phyloP scores from a whole-genome alignment of 192 early-diverging fungal species.

The Podila minutissima region DNA sequence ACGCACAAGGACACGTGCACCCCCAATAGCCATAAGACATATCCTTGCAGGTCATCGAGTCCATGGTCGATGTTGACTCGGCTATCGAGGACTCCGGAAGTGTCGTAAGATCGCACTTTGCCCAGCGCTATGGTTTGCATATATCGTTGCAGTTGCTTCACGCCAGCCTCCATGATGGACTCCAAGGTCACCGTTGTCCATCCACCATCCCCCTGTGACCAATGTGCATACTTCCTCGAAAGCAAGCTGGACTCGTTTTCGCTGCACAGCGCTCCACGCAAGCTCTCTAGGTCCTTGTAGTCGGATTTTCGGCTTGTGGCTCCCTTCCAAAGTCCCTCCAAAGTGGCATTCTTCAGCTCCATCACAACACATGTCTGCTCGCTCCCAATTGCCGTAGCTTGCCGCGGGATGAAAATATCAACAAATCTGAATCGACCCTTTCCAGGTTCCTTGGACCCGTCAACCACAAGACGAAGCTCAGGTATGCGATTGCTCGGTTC shows the following conservation, averaged over 20 bases:
- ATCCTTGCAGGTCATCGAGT: conserved; percentile 45
- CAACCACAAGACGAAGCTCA: conserved; percentile 49
- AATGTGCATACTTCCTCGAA: conserved; percentile 47
- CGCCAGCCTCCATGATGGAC: conserved; percentile 26
- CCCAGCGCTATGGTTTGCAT: conserved; percentile 32
- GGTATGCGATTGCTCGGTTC: conserved; percentile 36
- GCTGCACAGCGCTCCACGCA: conserved; percentile 17
- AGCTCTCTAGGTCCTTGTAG: conserved; percentile 25
- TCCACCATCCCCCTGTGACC: conserved; percentile 24
- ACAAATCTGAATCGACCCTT: conserved; percentile 33
- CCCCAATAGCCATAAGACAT: conserved; percentile 46
- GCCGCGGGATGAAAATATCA: conserved; percentile 30
- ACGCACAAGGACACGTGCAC: conserved; percentile 26
- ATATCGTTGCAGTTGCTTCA: conserved; percentile 35
- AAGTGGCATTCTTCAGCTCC: conserved; percentile 47
- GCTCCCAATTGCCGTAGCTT: conserved; percentile 5
- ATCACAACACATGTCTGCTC: conserved; percentile 30
- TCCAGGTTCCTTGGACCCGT: conserved; percentile 34
- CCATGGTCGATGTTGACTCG: conserved; percentile 34
- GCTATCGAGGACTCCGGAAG: conserved; percentile 41
- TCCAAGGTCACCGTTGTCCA: conserved; percentile 26
- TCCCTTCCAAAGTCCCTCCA: conserved; percentile 38
- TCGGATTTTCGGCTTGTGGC: conserved; percentile 11
- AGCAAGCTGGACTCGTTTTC: conserved; percentile 24
- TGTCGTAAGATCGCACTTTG: conserved; percentile 22